A percentile compares a stretch with the other conserved stretches of the same genome.
phyloP scores from a whole-genome alignment of 495 filamentous ascomycete species.

The Penicillium simplicissimum region DNA sequence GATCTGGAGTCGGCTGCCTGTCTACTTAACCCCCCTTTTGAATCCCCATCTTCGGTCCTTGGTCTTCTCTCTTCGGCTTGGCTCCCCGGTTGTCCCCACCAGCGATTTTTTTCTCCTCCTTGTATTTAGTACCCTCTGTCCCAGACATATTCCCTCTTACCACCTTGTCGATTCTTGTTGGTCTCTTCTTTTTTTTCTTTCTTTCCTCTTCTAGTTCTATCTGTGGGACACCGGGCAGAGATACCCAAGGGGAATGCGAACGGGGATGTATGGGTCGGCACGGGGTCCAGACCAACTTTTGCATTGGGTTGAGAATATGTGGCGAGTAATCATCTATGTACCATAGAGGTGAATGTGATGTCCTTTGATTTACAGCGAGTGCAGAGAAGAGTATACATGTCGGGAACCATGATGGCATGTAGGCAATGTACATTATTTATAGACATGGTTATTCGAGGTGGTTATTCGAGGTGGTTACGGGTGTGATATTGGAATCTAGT shows the following conservation, averaged over 20 bases:
- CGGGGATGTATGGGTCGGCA: slow-evolving; percentile 15
- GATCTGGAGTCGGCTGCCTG: slow-evolving; percentile 17
- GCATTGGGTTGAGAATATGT: slow-evolving; percentile 25
- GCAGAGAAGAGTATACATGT: too few species aligned
- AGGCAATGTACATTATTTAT: too few species aligned
- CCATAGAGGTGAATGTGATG: slow-evolving; percentile 32
- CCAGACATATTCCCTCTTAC: slow-evolving; percentile 30
- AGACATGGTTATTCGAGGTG: too few species aligned
- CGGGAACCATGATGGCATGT: too few species aligned
- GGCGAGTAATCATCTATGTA: slow-evolving; percentile 37
- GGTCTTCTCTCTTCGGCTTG: slow-evolving; percentile 16
- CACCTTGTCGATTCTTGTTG: slow-evolving; percentile 12
- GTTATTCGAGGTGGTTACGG: too few species aligned
- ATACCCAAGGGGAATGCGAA: slow-evolving; percentile 18
- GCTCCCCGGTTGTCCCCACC: slow-evolving; percentile 14
- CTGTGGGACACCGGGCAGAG: slow-evolving; percentile 15
- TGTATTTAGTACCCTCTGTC: slow-evolving; percentile 41
- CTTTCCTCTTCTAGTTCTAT: too few species aligned
- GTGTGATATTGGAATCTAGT: too few species aligned
- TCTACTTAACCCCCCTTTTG: slow-evolving; percentile 18
- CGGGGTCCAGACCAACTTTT: slow-evolving; percentile 14
- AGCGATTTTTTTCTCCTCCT: slow-evolving; percentile 25
- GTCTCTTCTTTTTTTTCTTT: slow-evolving; percentile 19
- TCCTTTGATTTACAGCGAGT: slow-evolving; percentile 6
- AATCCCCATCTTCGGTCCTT: slow-evolving; percentile 15